These are phyloP conservation scores for Aegle marmelos DNA, from an alignment of 345 rosid genomes.

Conservation along the genomic window DNA sequence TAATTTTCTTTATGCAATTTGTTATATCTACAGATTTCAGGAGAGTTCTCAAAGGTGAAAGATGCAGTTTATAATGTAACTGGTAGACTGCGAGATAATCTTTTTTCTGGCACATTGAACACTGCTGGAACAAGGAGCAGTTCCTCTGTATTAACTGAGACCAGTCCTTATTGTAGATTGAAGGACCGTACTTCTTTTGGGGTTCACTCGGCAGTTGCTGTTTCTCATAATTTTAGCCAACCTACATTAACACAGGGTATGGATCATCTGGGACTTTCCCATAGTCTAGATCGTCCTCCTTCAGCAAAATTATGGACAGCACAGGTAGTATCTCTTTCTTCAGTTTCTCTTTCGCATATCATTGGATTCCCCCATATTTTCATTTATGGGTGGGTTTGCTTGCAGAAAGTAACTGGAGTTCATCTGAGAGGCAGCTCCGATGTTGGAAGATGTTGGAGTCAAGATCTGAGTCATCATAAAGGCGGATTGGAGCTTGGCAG, in stretches of 20 bases:
- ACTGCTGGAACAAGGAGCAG: conserved; percentile 38
- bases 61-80: conserved; percentile 78
- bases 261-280: conserved; percentile 52
- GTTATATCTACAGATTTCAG: conserved; percentile 61
- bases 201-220: conserved; percentile 28
- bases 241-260: conserved; percentile 26
- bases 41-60: conserved; percentile 66
- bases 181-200: conserved; percentile 36
- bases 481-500: conserved; percentile 69
- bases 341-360: neutral
- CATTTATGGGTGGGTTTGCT: conserved; percentile 9
- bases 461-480: conserved; percentile 51
- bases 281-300: conserved; percentile 36
- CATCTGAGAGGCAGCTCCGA: conserved; percentile 48
- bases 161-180: conserved; percentile 44
- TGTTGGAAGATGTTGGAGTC: conserved; percentile 48
- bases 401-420: conserved; percentile 43
- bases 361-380: neutral
- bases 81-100: conserved; percentile 71
- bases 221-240: conserved; percentile 38
- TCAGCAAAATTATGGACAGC: conserved; percentile 64
- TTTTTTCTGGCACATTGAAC: conserved; percentile 41
- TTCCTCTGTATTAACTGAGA: conserved; percentile 44
- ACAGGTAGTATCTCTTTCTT: conserved; percentile 38
- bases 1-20: conserved; percentile 9